Conservation (phyloP, 768 basidiomycete species). For the Hericium rajendrae region DNA sequence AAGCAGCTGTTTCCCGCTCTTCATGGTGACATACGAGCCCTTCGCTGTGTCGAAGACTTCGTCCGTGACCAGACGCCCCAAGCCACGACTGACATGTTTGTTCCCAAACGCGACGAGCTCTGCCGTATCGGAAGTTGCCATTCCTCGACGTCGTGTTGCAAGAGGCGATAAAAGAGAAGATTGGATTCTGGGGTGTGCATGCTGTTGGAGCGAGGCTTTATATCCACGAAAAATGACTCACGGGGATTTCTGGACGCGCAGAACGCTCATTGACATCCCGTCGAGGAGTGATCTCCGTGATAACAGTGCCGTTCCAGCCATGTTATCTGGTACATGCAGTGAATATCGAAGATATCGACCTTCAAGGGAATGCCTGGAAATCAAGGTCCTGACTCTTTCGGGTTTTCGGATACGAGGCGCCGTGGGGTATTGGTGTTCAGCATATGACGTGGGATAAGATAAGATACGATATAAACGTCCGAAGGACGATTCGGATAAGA, state of each 20-base stretch:
- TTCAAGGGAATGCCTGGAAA: too few species aligned
- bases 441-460: too few species aligned
- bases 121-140: slow-evolving; percentile 2
- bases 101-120: slow-evolving; percentile 6
- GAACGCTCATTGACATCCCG: neutral
- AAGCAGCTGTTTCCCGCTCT: slow-evolving; percentile 9
- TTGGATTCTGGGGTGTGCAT: neutral
- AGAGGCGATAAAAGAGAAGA: neutral
- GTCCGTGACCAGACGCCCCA: slow-evolving; percentile 6
- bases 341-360: too few species aligned
- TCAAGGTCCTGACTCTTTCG: too few species aligned
- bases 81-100: slow-evolving; percentile 8
- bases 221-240: neutral
- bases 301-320: neutral
- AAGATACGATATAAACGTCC: too few species aligned
- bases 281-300: neutral
- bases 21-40: slow-evolving; percentile 13
- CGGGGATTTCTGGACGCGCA: neutral
- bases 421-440: too few species aligned
- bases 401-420: too few species aligned
- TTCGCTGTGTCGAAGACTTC: slow-evolving; percentile 6
- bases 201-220: neutral
- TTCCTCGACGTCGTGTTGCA: neutral
- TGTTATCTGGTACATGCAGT: neutral
- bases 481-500: too few species aligned